Base-by-base conservation (phyloP, 2,329 filamentous ascomycete species). In the Cladophialophora psammophila region DNA sequence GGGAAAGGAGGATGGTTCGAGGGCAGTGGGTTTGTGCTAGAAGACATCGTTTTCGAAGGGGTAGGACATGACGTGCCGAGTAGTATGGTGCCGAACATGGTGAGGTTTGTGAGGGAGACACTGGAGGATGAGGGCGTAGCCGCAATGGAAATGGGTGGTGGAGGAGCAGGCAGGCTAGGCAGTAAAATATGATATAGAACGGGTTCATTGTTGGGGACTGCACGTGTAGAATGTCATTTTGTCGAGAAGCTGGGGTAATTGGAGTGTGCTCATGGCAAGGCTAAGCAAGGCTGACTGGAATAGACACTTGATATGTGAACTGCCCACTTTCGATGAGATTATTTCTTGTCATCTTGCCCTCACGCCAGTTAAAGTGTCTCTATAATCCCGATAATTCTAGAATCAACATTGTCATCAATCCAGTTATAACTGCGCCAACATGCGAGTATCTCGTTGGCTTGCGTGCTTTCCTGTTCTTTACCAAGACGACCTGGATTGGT, bases 21-120 rank as follows among this genome's bases (percentile, higher is more conserved):
- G 2, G 83, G 86, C 56, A 78, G 83, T 13, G 80, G 79, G 0
- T 77, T 88, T 3, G 76, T 77, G n/a, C 77, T 90, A 12, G 83
- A 87, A 69, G 87, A 89, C 72, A 77, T 86, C 5, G 76, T 88
- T 42, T 87, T 86, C 71, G 80, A 85, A 3, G 82, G 80, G 6
- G 86, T 85, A 1, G 85, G 84, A 0, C 88, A 90, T 75, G 85
- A 88, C 50, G 85, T 88, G 66, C 86, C 85, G 0, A 76, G 79
- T 0, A 76, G 75, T 8, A 89, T 90, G 87, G 80, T 84, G 18
- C 78, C 81, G 38, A 82, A 85, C 68, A 85, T 86, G 15, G 79
- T 86, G 52, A 78, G 80, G 0, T 89, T 87, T 76, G 79, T 89
- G 38, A 75, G 76, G 35, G 78, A 81, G 38, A 78, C 77, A n/a